Percentiles rank a stretch among this genome's conserved stretches.
Evolutionary conservation across 352 stramenopile species (phyloP).

Genomic region (Globisporangium alternatum): DNA sequence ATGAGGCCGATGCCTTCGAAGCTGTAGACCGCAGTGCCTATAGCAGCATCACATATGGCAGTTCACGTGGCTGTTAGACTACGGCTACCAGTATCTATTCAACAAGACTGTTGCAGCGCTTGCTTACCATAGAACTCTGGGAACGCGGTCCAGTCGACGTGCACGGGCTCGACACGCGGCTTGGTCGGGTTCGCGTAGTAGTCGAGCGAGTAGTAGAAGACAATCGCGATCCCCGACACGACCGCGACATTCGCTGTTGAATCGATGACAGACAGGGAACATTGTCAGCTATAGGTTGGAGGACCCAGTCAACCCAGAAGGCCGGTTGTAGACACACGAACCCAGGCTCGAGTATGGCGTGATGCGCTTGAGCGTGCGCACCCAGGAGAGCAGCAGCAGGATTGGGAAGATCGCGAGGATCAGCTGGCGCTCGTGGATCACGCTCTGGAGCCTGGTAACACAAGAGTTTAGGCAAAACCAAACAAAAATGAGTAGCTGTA

Average conservation of each 20-base stretch:
- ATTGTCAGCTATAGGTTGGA: background rate
- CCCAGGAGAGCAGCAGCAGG: conserved; percentile 70
- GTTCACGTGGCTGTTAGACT: background rate
- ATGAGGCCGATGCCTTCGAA: conserved; percentile 81
- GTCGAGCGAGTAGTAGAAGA: conserved; percentile 78
- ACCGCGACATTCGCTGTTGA: conserved; percentile 59
- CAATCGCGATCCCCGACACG: conserved; percentile 63
- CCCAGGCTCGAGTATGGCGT: conserved; percentile 72
- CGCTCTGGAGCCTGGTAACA: conserved; percentile 38
- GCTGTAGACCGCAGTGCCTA: conserved; percentile 74
- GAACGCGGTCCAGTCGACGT: conserved; percentile 38
- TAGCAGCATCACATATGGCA: background rate
- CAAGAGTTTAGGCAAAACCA: background rate
- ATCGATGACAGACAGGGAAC: background rate
- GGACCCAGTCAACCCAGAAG: background rate
- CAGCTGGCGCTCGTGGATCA: conserved; percentile 68
- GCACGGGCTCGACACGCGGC: conserved; percentile 20
- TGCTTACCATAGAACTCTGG: conserved; percentile 60
- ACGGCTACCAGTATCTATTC: background rate
- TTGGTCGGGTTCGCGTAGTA: conserved; percentile 44
- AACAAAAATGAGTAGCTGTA: background rate
- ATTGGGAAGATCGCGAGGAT: conserved; percentile 76
- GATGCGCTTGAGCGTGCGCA: conserved; percentile 68
- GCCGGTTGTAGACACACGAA: conserved; percentile 17
- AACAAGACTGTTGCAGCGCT: background rate